These are phyloP conservation scores for Phytophthora niederhauseri DNA, from an alignment of 352 stramenopile genomes.

Conservation along the genomic window DNA sequence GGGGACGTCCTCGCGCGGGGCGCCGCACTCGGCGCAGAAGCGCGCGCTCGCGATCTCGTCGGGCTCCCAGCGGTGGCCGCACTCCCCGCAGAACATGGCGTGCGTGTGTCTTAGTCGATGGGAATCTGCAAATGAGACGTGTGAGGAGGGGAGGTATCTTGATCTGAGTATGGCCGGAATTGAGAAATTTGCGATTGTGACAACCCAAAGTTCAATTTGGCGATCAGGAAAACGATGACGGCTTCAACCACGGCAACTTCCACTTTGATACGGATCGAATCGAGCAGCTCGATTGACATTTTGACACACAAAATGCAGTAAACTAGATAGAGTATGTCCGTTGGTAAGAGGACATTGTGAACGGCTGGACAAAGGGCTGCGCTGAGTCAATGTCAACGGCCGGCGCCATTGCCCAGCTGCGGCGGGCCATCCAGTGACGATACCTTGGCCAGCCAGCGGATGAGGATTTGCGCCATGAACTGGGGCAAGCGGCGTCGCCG, in stretches of 20 bases:
- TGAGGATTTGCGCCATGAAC: conserved; percentile 63
- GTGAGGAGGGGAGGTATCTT: conserved; percentile 20
- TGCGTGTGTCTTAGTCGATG: conserved; percentile 8
- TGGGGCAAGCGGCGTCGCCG: conserved; percentile 57
- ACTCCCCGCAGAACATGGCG: conserved; percentile 85
- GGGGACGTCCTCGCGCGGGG: conserved; percentile 66
- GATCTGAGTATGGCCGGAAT: conserved; percentile 17
- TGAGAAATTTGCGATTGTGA: conserved; percentile 14
- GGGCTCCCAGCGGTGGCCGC: conserved; percentile 77
- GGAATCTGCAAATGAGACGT: conserved; percentile 35
- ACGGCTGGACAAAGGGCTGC: conserved; percentile 8
- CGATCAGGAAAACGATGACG: conserved; percentile 18
- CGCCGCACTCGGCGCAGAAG: conserved; percentile 86
- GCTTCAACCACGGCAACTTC: conserved; percentile 18
- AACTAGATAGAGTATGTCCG: background rate
- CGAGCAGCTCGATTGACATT: background rate
- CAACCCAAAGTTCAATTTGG: conserved; percentile 17
- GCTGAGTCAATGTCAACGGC: conserved; percentile 16
- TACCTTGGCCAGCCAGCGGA: conserved; percentile 59
- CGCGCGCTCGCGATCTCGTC: conserved; percentile 80
- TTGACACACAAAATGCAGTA: background rate
- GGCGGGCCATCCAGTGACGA: conserved; percentile 51
- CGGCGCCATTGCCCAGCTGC: conserved; percentile 5
- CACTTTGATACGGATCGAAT: background rate
- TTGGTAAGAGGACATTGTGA: conserved; percentile 9